A percentile compares a stretch with the other conserved stretches of the same genome.
Conservation (phyloP, 306 rosid genomes). For the Vigna hirtella region DNA sequence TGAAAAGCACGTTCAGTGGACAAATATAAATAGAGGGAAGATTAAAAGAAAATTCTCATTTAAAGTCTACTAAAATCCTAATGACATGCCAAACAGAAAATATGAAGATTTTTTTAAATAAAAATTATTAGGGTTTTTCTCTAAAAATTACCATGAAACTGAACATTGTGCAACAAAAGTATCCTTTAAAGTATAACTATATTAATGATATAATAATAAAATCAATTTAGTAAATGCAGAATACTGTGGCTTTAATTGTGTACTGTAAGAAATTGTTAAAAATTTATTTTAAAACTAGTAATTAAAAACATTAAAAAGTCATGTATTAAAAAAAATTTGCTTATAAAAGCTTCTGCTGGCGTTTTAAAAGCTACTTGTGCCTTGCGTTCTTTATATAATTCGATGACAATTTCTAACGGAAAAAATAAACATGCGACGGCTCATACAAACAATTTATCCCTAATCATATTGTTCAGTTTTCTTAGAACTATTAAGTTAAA, state of each 20-base stretch:
- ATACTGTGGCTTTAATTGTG: not conserved
- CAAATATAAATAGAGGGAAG: not conserved
- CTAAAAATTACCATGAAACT: not conserved
- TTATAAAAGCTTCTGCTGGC: not conserved
- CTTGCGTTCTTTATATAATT: not conserved
- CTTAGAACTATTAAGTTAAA: not conserved
- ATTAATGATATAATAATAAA: not conserved
- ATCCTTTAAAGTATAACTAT: not conserved
- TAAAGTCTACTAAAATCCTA: not conserved
- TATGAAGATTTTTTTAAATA: not conserved
- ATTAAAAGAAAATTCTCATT: slow-evolving; percentile 4
- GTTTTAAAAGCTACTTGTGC: not conserved
- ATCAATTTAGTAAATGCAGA: not conserved
- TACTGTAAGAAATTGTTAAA: not conserved
- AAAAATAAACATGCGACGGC: not conserved
- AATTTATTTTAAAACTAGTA: not conserved
- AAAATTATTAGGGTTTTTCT: not conserved
- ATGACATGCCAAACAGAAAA: slow-evolving; percentile 13
- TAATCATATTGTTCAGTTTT: slow-evolving; percentile 2
- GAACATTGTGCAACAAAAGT: slow-evolving; percentile 24
- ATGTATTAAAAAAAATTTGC: not conserved
- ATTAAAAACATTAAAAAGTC: not conserved
- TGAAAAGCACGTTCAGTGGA: slow-evolving; percentile 20
- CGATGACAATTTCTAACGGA: not conserved
- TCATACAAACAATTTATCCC: not conserved